Percentiles rank a stretch among this genome's conserved stretches.
Conservation (phyloP, 2,329 filamentous ascomycete species). For the Venturiaceae sp. region DNA sequence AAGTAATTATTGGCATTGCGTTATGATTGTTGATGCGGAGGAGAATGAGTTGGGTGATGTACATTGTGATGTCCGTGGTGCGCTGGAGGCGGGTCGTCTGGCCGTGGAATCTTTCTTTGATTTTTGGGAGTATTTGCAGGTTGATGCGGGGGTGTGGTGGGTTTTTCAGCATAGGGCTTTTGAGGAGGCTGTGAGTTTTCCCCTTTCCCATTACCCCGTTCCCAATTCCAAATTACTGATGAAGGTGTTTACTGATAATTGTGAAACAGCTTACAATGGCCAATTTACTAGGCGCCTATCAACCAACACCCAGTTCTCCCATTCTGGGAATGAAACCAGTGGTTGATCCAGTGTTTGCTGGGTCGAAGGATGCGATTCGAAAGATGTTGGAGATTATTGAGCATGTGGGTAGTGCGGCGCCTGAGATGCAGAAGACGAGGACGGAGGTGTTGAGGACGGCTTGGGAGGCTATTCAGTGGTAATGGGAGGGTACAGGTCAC, state of each 20-base stretch:
- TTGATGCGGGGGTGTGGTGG: constrained; percentile 74
- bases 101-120: constrained; percentile 68
- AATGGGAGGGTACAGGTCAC: too few species aligned
- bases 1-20: constrained; percentile 75
- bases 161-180: constrained; percentile 76
- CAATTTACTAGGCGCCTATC: constrained; percentile 21
- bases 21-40: constrained; percentile 69
- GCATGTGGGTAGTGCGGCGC: constrained; percentile 28
- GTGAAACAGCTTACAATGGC: constrained; percentile 25
- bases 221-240: neutral
- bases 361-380: constrained; percentile 32
- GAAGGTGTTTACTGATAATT: neutral
- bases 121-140: constrained; percentile 57
- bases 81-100: constrained; percentile 66
- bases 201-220: neutral
- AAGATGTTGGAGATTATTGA: constrained; percentile 37
- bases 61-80: constrained; percentile 51
- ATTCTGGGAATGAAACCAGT: neutral
- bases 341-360: constrained; percentile 12
- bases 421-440: constrained; percentile 39
- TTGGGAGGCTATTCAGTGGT: constrained; percentile 26
- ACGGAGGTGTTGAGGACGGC: constrained; percentile 35
- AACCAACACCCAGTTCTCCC: constrained; percentile 9
- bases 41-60: constrained; percentile 49
- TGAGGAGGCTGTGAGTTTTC: constrained; percentile 58